Base-by-base conservation (phyloP, 805 yeast genomes). In the Monosporozyma aquatica region DNA sequence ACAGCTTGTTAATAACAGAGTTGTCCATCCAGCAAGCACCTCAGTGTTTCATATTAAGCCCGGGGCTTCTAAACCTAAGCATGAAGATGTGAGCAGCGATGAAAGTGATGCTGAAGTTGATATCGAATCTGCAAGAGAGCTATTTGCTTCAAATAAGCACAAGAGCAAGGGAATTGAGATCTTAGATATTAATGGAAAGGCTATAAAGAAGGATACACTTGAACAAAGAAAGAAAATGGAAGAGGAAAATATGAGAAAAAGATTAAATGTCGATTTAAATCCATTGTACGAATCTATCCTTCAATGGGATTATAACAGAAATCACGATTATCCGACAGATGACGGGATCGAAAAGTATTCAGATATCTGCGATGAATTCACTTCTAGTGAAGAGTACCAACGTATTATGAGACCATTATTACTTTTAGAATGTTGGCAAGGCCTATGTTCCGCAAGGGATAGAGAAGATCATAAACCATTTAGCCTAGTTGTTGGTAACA, bases 381-480 rank as follows among this genome's bases (percentile, higher is more conserved):
- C 53, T 0, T 65, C 74, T 40, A 77, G 78, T 4, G 67, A 65
- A n/a, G 87, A 82, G 3, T 92, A 94, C 55, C 74, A 74, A 38
- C 66, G 68, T 27, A 70, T 75, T 1, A 82, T 86, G 60, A 84
- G 80, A 50, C 98, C 98, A 0, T 68, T 92, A 34, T 65, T 92
- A 35, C 64, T 89, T 57, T 64, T 90, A 32, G 99, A 92, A 64
- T 84, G 95, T 48, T 94, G 97, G 97, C 95, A 89, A 55, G 82
- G 86, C 0, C 74, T 92, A 22, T 81, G 78, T 49, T 71, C 85
- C 4, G 78, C 92, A 0, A 78, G 82, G 47, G 76, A 76, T 39
- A 76, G 83, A 14, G 65, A 67, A 13, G 74, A 73, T 8, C 55
- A 56, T 27, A 62, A 53, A 5, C 87, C 95, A 0, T 81, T 89